Evolutionary conservation across 2,329 filamentous ascomycete species (phyloP).

Genomic region (Fusarium praegraminearum): DNA sequence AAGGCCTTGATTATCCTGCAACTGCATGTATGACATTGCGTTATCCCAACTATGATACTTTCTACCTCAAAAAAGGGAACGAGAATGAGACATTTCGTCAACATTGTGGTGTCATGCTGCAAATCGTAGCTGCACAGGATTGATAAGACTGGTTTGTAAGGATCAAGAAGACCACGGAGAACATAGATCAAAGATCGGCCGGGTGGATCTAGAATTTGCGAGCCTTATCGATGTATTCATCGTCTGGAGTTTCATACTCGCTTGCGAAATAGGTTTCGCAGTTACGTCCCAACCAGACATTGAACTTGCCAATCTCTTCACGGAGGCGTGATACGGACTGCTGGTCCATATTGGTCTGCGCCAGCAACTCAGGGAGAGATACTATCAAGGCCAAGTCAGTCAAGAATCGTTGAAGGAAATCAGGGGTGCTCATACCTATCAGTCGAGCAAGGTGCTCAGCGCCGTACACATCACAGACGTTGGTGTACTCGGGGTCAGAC

Average conservation of each 20-base stretch:
- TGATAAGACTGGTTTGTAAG: neutral
- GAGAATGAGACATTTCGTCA: neutral
- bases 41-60: constrained; percentile 18
- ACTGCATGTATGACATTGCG: constrained; percentile 9
- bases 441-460: constrained; percentile 91
- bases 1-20: constrained; percentile 42
- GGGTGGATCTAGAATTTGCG: constrained; percentile 55
- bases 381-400: constrained; percentile 64
- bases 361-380: constrained; percentile 90
- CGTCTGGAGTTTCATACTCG: constrained; percentile 78
- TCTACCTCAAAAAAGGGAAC: constrained; percentile 14
- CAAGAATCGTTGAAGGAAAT: neutral
- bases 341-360: constrained; percentile 97
- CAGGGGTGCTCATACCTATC: constrained; percentile 72
- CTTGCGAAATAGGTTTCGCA: constrained; percentile 81
- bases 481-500: constrained; percentile 76
- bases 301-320: constrained; percentile 89
- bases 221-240: constrained; percentile 79
- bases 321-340: constrained; percentile 89
- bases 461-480: constrained; percentile 85
- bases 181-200: neutral
- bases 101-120: neutral
- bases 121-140: neutral
- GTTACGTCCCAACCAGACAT: constrained; percentile 84
- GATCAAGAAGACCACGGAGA: neutral